phyloP scores from a whole-genome alignment of 2,329 filamentous ascomycete species.

The Verticillium albo-atrum region DNA sequence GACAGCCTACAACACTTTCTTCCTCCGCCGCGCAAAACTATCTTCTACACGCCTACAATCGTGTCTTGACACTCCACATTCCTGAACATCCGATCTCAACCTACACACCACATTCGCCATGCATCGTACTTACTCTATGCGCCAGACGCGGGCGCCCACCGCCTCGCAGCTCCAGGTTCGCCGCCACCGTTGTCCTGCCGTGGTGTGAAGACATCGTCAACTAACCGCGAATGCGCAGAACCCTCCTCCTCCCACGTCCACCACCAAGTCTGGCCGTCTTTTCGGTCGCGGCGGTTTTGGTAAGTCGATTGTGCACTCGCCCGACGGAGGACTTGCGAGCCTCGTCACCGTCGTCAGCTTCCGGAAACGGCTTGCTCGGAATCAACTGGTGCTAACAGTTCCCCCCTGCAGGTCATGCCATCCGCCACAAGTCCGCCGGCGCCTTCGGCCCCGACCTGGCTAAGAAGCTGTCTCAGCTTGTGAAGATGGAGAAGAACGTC shows the following conservation, averaged over 20 bases:
- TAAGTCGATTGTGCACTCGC: conserved; percentile 43
- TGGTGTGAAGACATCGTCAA: neutral
- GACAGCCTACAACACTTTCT: neutral
- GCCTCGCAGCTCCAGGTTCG: conserved; percentile 68
- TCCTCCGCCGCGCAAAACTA: neutral
- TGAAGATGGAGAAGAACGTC: conserved; percentile 99
- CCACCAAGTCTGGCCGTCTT: conserved; percentile 84
- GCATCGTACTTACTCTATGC: conserved; percentile 99
- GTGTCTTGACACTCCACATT: neutral
- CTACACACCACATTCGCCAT: conserved; percentile 44
- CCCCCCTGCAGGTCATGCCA: conserved; percentile 50
- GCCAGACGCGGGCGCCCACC: conserved; percentile 92
- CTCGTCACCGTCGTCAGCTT: neutral
- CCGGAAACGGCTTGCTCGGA: neutral
- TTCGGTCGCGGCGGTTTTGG: conserved; percentile 84
- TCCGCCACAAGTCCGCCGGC: conserved; percentile 70
- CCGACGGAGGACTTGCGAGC: neutral
- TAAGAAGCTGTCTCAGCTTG: conserved; percentile 95
- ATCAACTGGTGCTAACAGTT: neutral
- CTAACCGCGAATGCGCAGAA: conserved; percentile 54
- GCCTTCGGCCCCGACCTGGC: conserved; percentile 82
- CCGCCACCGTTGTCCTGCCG: neutral
- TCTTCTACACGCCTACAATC: neutral
- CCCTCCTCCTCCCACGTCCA: conserved; percentile 85
- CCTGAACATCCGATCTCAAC: conserved; percentile 5